Conservation (phyloP, 2,329 filamentous ascomycete genomes). For the Ophiostoma pallidulum region DNA sequence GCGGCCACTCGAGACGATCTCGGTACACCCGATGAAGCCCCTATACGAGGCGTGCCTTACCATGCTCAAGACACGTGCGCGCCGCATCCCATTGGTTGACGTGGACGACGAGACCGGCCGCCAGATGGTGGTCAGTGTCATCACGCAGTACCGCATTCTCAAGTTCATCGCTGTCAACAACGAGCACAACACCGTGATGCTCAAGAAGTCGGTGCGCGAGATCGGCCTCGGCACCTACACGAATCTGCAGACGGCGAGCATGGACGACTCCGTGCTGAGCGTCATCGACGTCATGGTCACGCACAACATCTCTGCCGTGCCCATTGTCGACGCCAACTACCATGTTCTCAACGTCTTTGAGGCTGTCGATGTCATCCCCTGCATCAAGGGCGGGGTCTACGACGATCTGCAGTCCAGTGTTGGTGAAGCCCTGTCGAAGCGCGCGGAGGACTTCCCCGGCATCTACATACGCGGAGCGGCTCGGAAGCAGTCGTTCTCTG, state of each 20-base stretch:
- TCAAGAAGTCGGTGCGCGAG: conserved; percentile 80
- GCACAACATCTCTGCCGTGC: conserved; percentile 88
- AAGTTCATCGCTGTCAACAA: conserved; percentile 97
- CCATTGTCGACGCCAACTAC: conserved; percentile 72
- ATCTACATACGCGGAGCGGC: conserved; percentile 94
- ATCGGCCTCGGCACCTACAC: conserved; percentile 78
- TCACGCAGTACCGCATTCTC: conserved; percentile 95
- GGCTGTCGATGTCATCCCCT: conserved; percentile 90
- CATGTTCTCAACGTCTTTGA: conserved; percentile 92
- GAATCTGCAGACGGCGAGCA: conserved; percentile 70
- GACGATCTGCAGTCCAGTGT: conserved; percentile 81
- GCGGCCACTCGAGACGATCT: conserved; percentile 83
- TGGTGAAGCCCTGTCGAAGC: conserved; percentile 78
- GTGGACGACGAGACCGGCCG: conserved; percentile 88
- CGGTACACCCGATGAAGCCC: conserved; percentile 82
- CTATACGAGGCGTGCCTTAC: conserved; percentile 91
- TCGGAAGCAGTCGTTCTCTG: background rate
- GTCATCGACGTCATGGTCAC: conserved; percentile 91
- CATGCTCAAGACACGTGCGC: conserved; percentile 88
- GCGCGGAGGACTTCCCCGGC: conserved; percentile 83
- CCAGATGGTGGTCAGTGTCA: conserved; percentile 89
- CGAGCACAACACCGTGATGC: conserved; percentile 71
- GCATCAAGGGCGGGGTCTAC: conserved; percentile 88
- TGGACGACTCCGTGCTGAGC: conserved; percentile 87
- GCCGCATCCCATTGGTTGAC: conserved; percentile 88